Evolutionary conservation across 176 grass and related monocot genomes (phyloP), one percentile per base, ranked within the genome.

Genomic region (Rhynchospora pubera): DNA sequence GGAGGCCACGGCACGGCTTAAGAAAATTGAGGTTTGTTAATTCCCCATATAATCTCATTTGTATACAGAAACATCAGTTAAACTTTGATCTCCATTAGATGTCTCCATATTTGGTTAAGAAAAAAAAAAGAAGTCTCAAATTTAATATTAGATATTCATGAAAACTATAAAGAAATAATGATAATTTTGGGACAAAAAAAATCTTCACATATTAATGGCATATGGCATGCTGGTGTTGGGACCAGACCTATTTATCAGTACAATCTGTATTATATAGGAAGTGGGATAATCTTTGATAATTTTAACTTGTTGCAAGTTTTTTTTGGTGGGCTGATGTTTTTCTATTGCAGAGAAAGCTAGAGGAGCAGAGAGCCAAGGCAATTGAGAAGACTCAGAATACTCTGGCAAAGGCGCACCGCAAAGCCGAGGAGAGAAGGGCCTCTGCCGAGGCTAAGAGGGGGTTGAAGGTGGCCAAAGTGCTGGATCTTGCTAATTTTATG

Each of bases 311-410:
- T 45, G 26, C n/a, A 50, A 72, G 9, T 6, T 48, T 24, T n/a
- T 39, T 47, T 74, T 26, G 45, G 2, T 74, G 46, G 46, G 16
- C 48, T 53, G 13, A 76, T 76, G 3, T 16, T 18, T 76, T 52
- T 10, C 24, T 84, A 60, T 11, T 52, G 0, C 81, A 91, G 91
- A 87, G 91, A 82, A 93, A 89, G 71, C n/a, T 91, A 51, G 87
- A 93, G 10, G 89, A 91, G 78, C 70, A 93, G 89, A 47, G 89
- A 11, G 91, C 89, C 0, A 93, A 87, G 82, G 91, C 89, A 78
- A 83, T 86, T 22, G 89, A 93, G 84, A 93, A 93, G 86, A 85
- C 89, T 26, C 86, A 87, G 59, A 93, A 93, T 56, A 89, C 87
- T 45, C 39, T 83, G 39, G 91, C 86, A 55, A 80, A 48, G 26